phyloP scores from a whole-genome alignment of 2,329 filamentous ascomycete genomes.

The Aureobasidium sp. region DNA sequence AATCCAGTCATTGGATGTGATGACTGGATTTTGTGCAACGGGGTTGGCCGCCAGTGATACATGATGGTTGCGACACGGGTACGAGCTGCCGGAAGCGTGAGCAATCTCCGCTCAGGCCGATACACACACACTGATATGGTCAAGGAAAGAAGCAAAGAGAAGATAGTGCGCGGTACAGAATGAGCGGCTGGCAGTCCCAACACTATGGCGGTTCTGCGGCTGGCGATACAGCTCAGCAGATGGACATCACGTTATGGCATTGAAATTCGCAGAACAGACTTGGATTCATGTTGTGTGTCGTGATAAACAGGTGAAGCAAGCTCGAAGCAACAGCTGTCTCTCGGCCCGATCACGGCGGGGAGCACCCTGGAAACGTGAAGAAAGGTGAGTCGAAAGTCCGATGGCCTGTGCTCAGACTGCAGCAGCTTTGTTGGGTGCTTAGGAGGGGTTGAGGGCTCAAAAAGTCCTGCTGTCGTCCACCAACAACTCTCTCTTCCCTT shows the following conservation, averaged over 20 bases:
- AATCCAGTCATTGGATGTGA: neutral
- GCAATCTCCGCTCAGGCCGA: slow-evolving; percentile 13
- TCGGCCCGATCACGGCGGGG: slow-evolving; percentile 10
- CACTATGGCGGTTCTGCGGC: neutral
- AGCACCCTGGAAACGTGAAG: neutral
- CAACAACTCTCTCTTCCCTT: neutral
- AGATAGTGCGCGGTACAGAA: neutral
- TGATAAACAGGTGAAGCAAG: neutral
- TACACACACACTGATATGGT: neutral
- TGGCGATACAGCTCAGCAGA: neutral
- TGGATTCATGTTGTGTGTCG: neutral
- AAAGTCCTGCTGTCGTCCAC: slow-evolving; percentile 1
- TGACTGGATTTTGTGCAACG: neutral
- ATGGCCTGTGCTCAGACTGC: slow-evolving; percentile 2
- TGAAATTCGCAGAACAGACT: neutral
- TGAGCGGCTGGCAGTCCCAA: neutral
- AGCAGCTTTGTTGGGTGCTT: slow-evolving; percentile 10
- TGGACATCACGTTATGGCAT: neutral
- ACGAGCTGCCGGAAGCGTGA: neutral
- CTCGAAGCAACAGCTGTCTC: neutral
- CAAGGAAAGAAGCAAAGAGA: neutral
- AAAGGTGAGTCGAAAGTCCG: neutral
- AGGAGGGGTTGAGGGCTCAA: slow-evolving; percentile 11
- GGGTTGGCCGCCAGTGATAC: neutral
- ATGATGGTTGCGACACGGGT: neutral